phyloP scores from a whole-genome alignment of 768 basidiomycete genomes.

The Tricholoma hemisulphureum region DNA sequence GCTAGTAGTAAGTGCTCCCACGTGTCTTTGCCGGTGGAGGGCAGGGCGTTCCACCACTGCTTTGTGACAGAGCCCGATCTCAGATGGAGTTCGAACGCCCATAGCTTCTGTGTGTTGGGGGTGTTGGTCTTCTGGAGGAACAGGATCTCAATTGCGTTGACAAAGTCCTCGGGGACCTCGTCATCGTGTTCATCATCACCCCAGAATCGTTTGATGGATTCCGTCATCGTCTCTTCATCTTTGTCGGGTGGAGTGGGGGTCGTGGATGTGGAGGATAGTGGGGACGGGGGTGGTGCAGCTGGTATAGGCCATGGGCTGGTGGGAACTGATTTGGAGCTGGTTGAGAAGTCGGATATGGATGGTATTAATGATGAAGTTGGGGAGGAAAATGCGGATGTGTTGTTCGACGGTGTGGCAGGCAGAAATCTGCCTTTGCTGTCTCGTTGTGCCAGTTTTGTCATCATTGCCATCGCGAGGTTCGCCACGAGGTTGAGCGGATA shows the following conservation, averaged over 20 bases:
- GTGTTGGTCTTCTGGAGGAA: conserved; percentile 5
- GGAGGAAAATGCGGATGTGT: too few species aligned
- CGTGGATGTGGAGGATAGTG: not conserved
- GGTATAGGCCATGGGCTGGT: not conserved
- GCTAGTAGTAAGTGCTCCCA: conserved; percentile 10
- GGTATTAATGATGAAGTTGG: too few species aligned
- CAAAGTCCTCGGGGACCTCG: conserved; percentile 19
- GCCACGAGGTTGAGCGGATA: too few species aligned
- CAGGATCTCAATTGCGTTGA: conserved; percentile 11
- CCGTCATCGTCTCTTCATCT: not conserved
- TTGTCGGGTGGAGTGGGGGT: not conserved
- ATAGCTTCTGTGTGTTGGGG: conserved; percentile 10
- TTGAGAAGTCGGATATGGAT: too few species aligned
- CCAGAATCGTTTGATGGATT: conserved; percentile 1
- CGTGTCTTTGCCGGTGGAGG: conserved; percentile 2
- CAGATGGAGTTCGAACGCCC: conserved; percentile 5
- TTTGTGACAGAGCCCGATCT: conserved; percentile 10
- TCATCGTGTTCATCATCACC: not conserved
- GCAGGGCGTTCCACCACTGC: conserved; percentile 14
- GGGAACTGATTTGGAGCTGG: not conserved
- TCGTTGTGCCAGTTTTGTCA: too few species aligned
- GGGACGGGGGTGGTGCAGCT: not conserved
- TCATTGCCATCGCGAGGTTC: too few species aligned
- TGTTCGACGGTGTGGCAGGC: too few species aligned
- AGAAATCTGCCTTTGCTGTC: too few species aligned